A percentile compares a stretch with the other conserved stretches of the same genome.
phyloP scores from a whole-genome alignment of 225 moss, liverwort and hornwort genomes.

The Marchantia polymorpha region DNA sequence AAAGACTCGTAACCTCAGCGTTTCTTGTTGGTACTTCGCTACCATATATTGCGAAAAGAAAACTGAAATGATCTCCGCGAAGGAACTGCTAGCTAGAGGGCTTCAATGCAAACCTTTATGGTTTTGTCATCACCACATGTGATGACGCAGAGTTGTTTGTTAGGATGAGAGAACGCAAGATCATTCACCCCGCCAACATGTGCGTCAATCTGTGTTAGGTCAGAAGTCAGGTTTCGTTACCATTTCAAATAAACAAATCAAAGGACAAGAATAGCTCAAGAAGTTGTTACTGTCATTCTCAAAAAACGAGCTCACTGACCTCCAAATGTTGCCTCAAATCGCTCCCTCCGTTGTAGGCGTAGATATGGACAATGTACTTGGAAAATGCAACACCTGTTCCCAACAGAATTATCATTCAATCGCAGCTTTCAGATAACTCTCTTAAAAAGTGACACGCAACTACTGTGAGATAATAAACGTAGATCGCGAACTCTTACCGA shows the following conservation, averaged over 20 bases:
- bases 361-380: conserved; percentile 95
- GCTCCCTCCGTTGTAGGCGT: conserved; percentile 69
- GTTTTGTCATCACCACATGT: conserved; percentile 98
- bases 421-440: too few species aligned
- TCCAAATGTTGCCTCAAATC: conserved; percentile 91
- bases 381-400: conserved; percentile 93
- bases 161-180: conserved; percentile 96
- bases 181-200: conserved; percentile 98
- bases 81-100: neutral
- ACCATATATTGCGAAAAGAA: neutral
- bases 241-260: neutral
- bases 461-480: neutral
- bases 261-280: neutral
- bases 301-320: conserved; percentile 32
- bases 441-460: too few species aligned
- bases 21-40: neutral
- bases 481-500: conserved; percentile 48
- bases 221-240: too few species aligned
- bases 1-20: neutral
- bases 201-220: conserved; percentile 71
- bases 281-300: neutral
- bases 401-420: neutral
- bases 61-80: neutral
- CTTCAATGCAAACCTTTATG: conserved; percentile 57
- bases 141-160: conserved; percentile 94